Base-by-base conservation (phyloP, 768 basidiomycete genomes). In the Termitomyces sp. region DNA sequence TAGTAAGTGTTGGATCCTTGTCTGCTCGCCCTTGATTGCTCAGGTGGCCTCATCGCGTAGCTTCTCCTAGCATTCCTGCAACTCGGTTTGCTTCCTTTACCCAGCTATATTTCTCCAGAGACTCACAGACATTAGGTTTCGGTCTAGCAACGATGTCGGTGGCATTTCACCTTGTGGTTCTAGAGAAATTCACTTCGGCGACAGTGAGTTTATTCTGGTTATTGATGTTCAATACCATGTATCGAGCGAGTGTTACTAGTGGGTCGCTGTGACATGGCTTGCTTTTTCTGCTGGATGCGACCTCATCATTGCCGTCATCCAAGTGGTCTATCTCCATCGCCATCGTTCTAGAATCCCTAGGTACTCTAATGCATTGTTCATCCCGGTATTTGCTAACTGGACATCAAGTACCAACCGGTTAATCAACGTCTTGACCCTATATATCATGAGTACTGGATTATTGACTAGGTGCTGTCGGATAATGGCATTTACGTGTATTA, bases 81-180 rank as follows among this genome's bases (percentile, higher is more conserved):
- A 45, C 23, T 53, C n/a, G 52, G 52, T 53, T n/a, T 20, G 41
- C 35, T 25, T 16, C 29, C n/a, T 27, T 3, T 7, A 27, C 31
- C 5, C 18, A 15, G 16, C 38, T n/a, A 25, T 23, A 6, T 20
- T 25, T 10, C 16, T 25, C 15, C 4, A 18, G 2, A 44, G 43
- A 23, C 25, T 20, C n/a, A 39, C 11, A 15, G 6, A 35, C 20
- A 20, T 12, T 39, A 39, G 53, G 53, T 16, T 54, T 54, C 45
- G 53, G 53, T 5, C 22, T 54, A 2, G 53, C 53, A 27, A 47
- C 53, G 2, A 54, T 54, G 53, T 47, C 53, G 7, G 44, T 47
- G 29, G 36, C 53, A 10, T 54, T 54, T 38, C 5, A 54, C 0
- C 20, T 54, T 3, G 53, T 47, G 2, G 13, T 54, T 2, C 11